A percentile compares a stretch with the other conserved stretches of the same genome.
Conservation (phyloP, 1,284 basidiomycete genomes). For the Malassezia furfur region DNA sequence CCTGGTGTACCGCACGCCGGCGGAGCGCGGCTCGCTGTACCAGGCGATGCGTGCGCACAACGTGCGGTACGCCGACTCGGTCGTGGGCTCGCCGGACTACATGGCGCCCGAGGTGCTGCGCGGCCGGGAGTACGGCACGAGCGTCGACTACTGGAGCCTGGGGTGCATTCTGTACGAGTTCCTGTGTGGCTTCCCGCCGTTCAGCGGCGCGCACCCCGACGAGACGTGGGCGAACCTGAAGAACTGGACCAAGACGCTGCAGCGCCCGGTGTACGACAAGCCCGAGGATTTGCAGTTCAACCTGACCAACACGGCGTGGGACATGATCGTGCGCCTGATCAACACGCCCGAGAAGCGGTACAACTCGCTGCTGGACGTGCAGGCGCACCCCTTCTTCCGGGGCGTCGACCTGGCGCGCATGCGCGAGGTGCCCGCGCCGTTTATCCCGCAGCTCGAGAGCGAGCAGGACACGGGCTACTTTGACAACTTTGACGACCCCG, state of each 20-base stretch:
- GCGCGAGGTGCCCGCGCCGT: constrained; percentile 72
- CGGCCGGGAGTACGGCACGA: constrained; percentile 85
- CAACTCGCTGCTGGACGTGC: constrained; percentile 64
- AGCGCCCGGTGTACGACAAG: constrained; percentile 86
- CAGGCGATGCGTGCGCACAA: constrained; percentile 82
- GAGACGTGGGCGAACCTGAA: constrained; percentile 99
- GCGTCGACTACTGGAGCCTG: constrained; percentile 96
- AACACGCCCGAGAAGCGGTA: constrained; percentile 71
- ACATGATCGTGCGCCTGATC: constrained; percentile 58
- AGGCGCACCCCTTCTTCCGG: constrained; percentile 74
- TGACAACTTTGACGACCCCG: constrained; percentile 80
- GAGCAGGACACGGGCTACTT: constrained; percentile 94
- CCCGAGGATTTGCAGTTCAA: constrained; percentile 97
- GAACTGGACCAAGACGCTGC: constrained; percentile 83
- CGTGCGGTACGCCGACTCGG: constrained; percentile 81
- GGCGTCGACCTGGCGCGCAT: constrained; percentile 67
- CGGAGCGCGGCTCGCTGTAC: constrained; percentile 90
- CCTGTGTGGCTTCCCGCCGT: constrained; percentile 80
- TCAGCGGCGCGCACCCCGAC: constrained; percentile 86
- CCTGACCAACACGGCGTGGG: constrained; percentile 85
- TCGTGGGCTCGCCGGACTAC: constrained; percentile 96
- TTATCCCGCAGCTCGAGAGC: constrained; percentile 87
- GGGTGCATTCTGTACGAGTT: constrained; percentile 97
- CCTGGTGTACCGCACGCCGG: constrained; percentile 78
- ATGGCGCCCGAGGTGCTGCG: constrained; percentile 71